Evolutionary conservation across 805 yeast genomes (phyloP), one percentile per base, ranked within the genome.

Genomic region (Wickerhamiella spandovensis): DNA sequence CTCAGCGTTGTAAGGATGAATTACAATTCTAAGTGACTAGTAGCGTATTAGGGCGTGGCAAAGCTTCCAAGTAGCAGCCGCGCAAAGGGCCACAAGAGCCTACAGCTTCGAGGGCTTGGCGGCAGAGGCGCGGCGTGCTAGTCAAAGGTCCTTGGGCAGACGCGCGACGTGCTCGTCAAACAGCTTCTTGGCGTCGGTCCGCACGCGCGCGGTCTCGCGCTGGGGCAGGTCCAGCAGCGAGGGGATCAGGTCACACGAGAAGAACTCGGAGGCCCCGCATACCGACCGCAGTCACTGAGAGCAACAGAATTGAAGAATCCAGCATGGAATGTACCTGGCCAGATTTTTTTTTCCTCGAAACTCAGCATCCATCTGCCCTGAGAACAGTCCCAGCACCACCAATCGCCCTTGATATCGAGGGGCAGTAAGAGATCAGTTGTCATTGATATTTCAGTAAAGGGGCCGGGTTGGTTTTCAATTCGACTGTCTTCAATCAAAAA

Each of bases 191-290:
- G 97, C 97, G 66, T 81, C 83, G 35, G 73, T 75, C 99, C 99
- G 92, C 22, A 88, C 97, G 15, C 88, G 87, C 24, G 95, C 83
- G 44, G 80, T 72, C 49, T 79, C 72, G 70, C 97, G 82, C 56
- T 86, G 69, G 60, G 94, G 89, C 61, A 92, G 75, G 65, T 84
- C 81, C 67, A 85, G 76, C 65, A 92, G 74, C 17, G 94, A 84
- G 42, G 99, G 98, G 63, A 92, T 69, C 65, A 92, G 74, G 68
- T 92, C 97, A 54, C 70, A 76, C 43, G 94, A 78, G 70, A 87
- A 92, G 55, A 81, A 80, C 72, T 92, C 98, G 7, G 96, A 87
- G 22, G 97, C 84, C 70, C 92, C 99, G 71, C 15, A 28, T 28
- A 12, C 15, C 32, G 32, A 12, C 32, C 32, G 12, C 32, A 28